Evolutionary conservation across 1,284 basidiomycete genomes (phyloP).

Genomic region (Cutaneotrichosporon dermatis): DNA sequence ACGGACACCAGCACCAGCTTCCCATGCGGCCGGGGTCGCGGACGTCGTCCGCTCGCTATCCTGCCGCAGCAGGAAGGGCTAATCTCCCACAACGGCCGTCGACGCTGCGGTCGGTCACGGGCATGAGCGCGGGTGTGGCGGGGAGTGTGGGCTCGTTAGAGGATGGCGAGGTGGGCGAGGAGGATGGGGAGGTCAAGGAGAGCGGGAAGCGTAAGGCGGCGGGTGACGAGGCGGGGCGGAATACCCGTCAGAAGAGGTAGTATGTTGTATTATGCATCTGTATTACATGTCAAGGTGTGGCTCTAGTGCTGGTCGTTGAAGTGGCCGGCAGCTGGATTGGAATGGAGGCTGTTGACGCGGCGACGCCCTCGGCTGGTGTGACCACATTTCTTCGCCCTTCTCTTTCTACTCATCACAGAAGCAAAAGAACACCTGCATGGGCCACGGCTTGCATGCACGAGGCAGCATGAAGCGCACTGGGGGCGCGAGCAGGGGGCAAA

Average conservation of each 20-base stretch:
- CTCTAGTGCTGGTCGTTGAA: no score
- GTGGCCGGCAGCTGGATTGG: no score
- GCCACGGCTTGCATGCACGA: no score
- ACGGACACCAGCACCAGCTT: not conserved
- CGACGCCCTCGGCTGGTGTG: no score
- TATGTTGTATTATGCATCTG: not conserved
- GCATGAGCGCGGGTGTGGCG: not conserved
- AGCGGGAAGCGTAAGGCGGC: conserved; percentile 8
- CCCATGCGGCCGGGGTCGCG: not conserved
- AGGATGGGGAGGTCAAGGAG: conserved; percentile 15
- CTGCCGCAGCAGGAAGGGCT: not conserved
- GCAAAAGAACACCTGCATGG: no score
- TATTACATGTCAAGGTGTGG: no score
- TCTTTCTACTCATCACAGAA: no score
- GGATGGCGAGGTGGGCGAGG: conserved; percentile 13
- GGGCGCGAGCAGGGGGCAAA: conserved; percentile 19
- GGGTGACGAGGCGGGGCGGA: not conserved
- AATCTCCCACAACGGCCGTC: conserved; percentile 11
- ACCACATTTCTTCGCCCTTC: no score
- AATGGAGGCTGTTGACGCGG: no score
- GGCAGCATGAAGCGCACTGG: no score
- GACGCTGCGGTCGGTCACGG: conserved; percentile 1
- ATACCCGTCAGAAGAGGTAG: not conserved
- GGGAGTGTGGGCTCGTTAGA: not conserved
- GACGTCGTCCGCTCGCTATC: not conserved